Percentiles rank a stretch among this genome's conserved stretches.
Evolutionary conservation across 371 early-diverging fungal genomes (phyloP).

Genomic region (Capillidium heterosporum): DNA sequence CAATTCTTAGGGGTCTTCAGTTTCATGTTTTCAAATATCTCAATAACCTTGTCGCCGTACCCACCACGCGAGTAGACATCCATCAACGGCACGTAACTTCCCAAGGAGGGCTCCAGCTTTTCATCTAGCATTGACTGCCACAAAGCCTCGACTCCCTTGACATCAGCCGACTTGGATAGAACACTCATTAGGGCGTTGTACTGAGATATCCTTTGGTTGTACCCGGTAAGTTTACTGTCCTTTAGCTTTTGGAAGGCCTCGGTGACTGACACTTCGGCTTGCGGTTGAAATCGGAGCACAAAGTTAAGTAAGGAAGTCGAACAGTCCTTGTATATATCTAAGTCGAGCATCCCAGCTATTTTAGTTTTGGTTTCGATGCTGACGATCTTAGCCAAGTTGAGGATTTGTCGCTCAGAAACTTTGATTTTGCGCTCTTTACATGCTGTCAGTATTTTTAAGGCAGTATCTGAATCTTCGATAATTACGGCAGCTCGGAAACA

Average conservation of each 20-base stretch:
- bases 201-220: too few species aligned
- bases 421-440: not conserved
- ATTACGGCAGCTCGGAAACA: not conserved
- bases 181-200: too few species aligned
- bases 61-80: not conserved
- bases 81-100: not conserved
- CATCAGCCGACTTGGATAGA: too few species aligned
- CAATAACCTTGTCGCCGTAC: not conserved
- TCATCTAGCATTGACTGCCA: not conserved
- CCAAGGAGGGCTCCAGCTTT: not conserved
- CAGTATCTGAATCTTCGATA: not conserved
- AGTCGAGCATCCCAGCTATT: not conserved
- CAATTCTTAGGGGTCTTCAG: not conserved
- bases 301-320: not conserved
- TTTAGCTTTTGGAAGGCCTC: too few species aligned
- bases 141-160: not conserved
- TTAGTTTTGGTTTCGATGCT: not conserved
- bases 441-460: not conserved
- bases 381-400: not conserved
- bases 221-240: too few species aligned
- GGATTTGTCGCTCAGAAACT: not conserved
- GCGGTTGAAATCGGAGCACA: not conserved
- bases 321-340: not conserved
- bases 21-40: not conserved
- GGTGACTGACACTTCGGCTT: too few species aligned